Conservation (phyloP, 2,329 filamentous ascomycete genomes). For the Cryphonectria parasitica region DNA sequence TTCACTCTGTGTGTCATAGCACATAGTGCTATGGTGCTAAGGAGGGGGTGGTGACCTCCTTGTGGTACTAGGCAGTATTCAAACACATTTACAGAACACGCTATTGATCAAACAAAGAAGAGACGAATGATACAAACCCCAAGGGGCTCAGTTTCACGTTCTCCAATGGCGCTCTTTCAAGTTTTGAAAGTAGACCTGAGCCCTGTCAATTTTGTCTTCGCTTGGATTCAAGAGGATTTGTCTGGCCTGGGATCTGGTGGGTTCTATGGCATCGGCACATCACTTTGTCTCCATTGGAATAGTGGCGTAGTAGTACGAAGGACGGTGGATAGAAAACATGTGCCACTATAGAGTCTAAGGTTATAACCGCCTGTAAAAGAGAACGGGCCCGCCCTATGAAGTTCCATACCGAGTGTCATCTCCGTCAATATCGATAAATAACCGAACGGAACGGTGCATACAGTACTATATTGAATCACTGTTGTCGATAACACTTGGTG, state of each 20-base stretch:
- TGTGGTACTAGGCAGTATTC: neutral
- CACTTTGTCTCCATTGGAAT: neutral
- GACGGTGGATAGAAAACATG: neutral
- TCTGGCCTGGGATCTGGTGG: neutral
- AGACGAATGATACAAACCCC: neutral
- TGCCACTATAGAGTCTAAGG: neutral
- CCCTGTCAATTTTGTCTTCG: neutral
- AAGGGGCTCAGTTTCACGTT: neutral
- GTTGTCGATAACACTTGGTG: slow-evolving; percentile 10
- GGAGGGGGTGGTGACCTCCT: neutral
- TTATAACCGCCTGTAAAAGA: neutral
- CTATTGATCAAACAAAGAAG: neutral
- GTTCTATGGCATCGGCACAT: neutral
- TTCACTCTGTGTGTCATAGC: neutral
- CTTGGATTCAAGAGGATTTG: neutral
- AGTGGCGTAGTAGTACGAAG: neutral
- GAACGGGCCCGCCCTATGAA: neutral
- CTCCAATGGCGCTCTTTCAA: neutral
- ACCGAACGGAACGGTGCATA: neutral
- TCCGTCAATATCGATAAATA: neutral
- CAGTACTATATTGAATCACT: neutral
- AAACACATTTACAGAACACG: neutral
- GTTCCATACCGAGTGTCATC: neutral
- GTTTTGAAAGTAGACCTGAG: neutral
- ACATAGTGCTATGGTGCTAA: neutral